Conservation (phyloP, 2,329 filamentous ascomycete genomes). For the Sclerotiophoma versabilis region DNA sequence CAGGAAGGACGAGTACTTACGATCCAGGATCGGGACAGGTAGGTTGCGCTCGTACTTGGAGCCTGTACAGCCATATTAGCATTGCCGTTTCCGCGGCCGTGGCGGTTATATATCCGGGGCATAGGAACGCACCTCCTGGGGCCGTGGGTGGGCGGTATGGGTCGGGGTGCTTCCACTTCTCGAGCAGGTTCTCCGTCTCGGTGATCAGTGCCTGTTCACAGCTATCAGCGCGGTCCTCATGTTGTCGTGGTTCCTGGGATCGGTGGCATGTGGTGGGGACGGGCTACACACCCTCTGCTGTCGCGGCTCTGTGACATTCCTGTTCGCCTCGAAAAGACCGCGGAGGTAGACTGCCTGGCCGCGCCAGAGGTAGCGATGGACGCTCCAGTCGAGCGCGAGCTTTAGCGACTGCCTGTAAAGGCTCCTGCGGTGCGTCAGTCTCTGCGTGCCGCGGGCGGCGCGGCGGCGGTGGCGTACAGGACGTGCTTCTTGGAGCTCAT, state of each 20-base stretch:
- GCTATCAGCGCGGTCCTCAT: conserved; percentile 27
- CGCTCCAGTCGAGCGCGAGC: conserved; percentile 92
- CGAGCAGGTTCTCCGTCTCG: conserved; percentile 86
- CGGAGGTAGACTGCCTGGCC: conserved; percentile 96
- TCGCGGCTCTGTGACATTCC: conserved; percentile 80
- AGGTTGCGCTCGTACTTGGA: conserved; percentile 97
- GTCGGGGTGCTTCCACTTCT: conserved; percentile 98
- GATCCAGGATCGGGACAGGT: conserved; percentile 77
- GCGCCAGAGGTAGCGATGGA: conserved; percentile 91
- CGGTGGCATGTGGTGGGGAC: neutral
- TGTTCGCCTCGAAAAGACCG: conserved; percentile 93
- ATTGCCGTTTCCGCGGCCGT: conserved; percentile 30
- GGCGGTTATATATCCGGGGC: conserved; percentile 29
- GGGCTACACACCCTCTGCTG: conserved; percentile 75
- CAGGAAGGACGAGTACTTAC: conserved; percentile 64
- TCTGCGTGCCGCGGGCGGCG: conserved; percentile 24
- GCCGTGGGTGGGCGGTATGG: conserved; percentile 89
- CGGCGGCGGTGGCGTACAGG: conserved; percentile 37
- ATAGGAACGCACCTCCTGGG: conserved; percentile 74
- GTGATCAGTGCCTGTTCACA: conserved; percentile 74
- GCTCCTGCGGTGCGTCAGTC: conserved; percentile 56
- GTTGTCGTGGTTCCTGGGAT: neutral
- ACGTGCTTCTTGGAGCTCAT: conserved; percentile 53
- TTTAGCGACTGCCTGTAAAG: conserved; percentile 94
- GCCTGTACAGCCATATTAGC: conserved; percentile 62